Evolutionary conservation across 2,329 filamentous ascomycete genomes (phyloP), one percentile per base, ranked within the genome.

Genomic region (Fusarium pininemorale): DNA sequence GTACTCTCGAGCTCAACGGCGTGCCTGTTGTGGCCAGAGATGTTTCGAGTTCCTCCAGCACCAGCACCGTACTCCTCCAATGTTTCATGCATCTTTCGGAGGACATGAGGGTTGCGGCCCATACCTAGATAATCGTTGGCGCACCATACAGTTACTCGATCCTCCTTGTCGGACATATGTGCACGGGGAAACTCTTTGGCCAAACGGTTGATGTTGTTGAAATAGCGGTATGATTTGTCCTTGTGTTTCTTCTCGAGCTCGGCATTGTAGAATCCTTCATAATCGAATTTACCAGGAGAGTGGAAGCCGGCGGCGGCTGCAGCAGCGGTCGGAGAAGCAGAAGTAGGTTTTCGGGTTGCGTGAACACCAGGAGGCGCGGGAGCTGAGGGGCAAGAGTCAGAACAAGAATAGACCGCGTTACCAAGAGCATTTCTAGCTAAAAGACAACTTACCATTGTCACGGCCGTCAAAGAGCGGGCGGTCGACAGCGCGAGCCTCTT

Each of bases 161-260:
- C 94, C 68, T 96, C 92, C 80, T 90, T 90, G 66, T 88, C 91
- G 22, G 93, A 89, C 88, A 97, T 97, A 83, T 99, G 96, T 51
- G 96, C 96, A 74, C 93, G 94, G 37, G 96, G 96, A 73, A 99
- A 99, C 75, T 98, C 94, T 85, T 96, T 94, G 75, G 96, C 96
- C 70, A 99, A 89, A 41, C 96, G 95, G 81, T 99, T 99, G 90
- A 99, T 99, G 87, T 99, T 99, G 89, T 99, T 99, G 88, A 99
- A 99, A 87, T 98, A 98, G 81, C 96, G 94, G 87, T 99, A 99
- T 59, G 95, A 98, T 87, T 98, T 98, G 89, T 99, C 96, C 88
- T 97, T 95, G 89, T 98, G 96, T 87, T 99, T 99, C 90, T 98
- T 98, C 79, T 98, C 94, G 77, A 99, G 85, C 83, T 99, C 96